Evolutionary conservation across 768 basidiomycete genomes (phyloP).

Genomic region (Boletus rufocinnamomeus): DNA sequence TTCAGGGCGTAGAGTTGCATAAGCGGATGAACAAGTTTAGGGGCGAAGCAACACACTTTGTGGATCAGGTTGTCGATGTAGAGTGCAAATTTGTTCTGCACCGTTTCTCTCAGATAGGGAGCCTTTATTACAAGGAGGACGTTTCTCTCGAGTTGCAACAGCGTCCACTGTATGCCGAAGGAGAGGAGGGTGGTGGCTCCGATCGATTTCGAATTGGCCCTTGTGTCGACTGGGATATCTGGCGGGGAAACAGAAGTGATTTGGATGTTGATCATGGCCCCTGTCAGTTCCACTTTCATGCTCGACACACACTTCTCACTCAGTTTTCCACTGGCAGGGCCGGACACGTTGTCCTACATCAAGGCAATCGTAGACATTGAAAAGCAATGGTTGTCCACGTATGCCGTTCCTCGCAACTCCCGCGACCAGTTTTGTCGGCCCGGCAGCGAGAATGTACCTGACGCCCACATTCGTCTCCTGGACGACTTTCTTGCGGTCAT

Average conservation of each 20-base stretch:
- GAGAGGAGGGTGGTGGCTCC: slow-evolving; percentile 33
- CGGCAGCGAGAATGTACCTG: neutral
- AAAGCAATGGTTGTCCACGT: slow-evolving; percentile 1
- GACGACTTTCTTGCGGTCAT: slow-evolving; percentile 13
- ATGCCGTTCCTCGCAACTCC: neutral
- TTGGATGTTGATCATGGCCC: slow-evolving; percentile 36
- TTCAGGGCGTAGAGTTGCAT: slow-evolving; percentile 26
- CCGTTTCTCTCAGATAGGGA: slow-evolving; percentile 37
- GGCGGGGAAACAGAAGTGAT: slow-evolving; percentile 28
- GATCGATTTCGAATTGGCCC: slow-evolving; percentile 20
- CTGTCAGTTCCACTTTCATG: slow-evolving; percentile 28
- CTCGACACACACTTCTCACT: neutral
- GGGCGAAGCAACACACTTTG: slow-evolving; percentile 6
- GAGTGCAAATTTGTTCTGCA: slow-evolving; percentile 21
- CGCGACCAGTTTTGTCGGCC: neutral
- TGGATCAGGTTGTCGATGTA: slow-evolving; percentile 24
- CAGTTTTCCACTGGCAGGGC: slow-evolving; percentile 1
- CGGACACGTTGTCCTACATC: slow-evolving; percentile 2
- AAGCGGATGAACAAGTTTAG: slow-evolving; percentile 8
- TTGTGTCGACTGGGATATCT: slow-evolving; percentile 24
- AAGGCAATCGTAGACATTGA: slow-evolving; percentile 3
- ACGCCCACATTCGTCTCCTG: slow-evolving; percentile 12
- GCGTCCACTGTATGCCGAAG: slow-evolving; percentile 21
- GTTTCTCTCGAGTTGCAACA: slow-evolving; percentile 10
- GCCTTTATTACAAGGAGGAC: slow-evolving; percentile 39